phyloP scores from a whole-genome alignment of 805 yeast species.

The Clavispora santaluciae region DNA sequence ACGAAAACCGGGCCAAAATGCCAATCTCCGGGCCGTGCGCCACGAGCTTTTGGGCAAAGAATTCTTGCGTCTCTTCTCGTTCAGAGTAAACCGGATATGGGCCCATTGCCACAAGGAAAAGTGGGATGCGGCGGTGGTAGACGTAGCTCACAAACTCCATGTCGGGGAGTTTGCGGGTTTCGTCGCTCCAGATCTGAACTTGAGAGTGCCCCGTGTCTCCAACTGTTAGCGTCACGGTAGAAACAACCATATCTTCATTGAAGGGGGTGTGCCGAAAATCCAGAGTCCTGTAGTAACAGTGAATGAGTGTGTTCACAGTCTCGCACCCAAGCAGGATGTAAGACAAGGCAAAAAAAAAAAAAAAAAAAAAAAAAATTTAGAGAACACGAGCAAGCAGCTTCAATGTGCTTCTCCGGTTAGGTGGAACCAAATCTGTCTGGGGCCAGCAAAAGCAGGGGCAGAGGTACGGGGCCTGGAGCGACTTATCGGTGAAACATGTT shows the following conservation, averaged over 20 bases:
- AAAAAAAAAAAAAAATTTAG: too few species aligned
- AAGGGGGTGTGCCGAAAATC: too few species aligned
- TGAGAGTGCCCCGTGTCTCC: neutral
- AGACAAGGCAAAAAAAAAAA: too few species aligned
- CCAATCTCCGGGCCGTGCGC: neutral
- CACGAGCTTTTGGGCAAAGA: slow-evolving; percentile 7
- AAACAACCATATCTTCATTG: neutral
- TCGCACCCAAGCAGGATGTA: too few species aligned
- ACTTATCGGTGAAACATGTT: too few species aligned
- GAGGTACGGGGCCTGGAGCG: too few species aligned
- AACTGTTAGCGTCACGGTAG: neutral
- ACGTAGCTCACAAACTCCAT: slow-evolving; percentile 6
- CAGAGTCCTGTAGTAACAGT: too few species aligned
- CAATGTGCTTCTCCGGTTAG: too few species aligned
- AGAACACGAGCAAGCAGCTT: too few species aligned
- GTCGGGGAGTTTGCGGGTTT: neutral
- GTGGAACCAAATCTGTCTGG: too few species aligned
- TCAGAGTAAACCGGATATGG: slow-evolving; percentile 14
- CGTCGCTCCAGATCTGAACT: slow-evolving; percentile 13
- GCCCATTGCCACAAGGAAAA: slow-evolving; percentile 12
- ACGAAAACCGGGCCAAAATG: neutral
- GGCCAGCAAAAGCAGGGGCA: too few species aligned
- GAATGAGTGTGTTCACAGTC: too few species aligned
- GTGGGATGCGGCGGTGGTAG: slow-evolving; percentile 10
- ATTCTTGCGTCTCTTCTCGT: slow-evolving; percentile 8